Base-by-base conservation (phyloP, 768 basidiomycete species). In the Pleurotus sapidus region DNA sequence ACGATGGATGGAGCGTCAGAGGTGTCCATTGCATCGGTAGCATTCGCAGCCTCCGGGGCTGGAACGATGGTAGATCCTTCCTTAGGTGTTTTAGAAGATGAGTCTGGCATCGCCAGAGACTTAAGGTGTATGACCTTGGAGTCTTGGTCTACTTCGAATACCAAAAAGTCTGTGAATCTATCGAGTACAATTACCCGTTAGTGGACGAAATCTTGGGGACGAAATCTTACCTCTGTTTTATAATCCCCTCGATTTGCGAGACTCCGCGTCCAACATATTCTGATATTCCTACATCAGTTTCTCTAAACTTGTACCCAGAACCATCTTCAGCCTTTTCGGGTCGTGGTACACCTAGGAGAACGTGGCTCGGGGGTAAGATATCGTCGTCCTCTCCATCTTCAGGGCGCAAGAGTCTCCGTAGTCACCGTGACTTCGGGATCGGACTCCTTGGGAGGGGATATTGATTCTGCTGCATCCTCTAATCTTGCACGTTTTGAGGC, bases 101-200 rank as follows among this genome's bases (percentile, higher is more conserved):
- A 77, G 58, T 81, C 77, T 2, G 93, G 95, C 67, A 85, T 86
- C 37, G 75, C 81, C 39, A 98, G 80, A 54, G 85, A 83, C 68
- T 91, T 92, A 34, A 99, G 67, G 66, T 91, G 89, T 15, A 97
- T 74, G 6, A 92, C 87, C 60, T 90, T 84, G 45, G 87, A 82
- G 61, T 92, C 87, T 59, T 85, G 80, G 65, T 91, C 87, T 30
- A 99, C 88, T 73, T 99, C 97, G 65, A 82, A 89, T 17, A 99
- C 97, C 64, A 98, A 65, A 68, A 99, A 99, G 72, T 99, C 97
- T 40, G 96, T 96, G 70, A 98, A 98, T 65, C 95, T 97, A 66
- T 24, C 51, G 47, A 45, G 56, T 39, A 20, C 20, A 60, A 43
- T 51, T 46, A 46, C 47, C 49, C 34, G 49, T 11, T 14, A 14